phyloP scores from a whole-genome alignment of 192 early-diverging fungal genomes.

The Pilaira anomala region DNA sequence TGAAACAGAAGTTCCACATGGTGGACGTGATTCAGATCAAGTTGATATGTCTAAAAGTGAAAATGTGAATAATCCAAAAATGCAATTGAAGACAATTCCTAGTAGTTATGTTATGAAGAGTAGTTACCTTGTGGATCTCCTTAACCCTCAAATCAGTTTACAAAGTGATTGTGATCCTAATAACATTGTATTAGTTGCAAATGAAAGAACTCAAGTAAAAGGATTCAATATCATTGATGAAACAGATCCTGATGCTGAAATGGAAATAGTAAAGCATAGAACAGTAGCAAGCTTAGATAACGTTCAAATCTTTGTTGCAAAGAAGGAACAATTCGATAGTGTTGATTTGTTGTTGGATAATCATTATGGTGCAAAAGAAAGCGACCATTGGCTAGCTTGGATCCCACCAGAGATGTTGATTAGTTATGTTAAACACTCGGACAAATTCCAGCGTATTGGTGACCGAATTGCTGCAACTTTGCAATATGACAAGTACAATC shows the following conservation, averaged over 20 bases:
- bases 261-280: conserved; percentile 56
- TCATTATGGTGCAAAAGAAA: conserved; percentile 44
- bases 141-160: conserved; percentile 74
- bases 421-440: conserved; percentile 42
- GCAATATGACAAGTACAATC: conserved; percentile 67
- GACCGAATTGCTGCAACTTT: conserved; percentile 51
- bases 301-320: conserved; percentile 60
- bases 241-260: conserved; percentile 35
- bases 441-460: conserved; percentile 58
- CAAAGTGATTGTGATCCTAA: conserved; percentile 51
- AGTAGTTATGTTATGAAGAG: conserved; percentile 50
- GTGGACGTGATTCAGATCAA: background rate
- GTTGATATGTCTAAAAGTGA: conserved; percentile 21
- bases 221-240: conserved; percentile 55
- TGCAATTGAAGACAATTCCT: conserved; percentile 50
- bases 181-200: conserved; percentile 52
- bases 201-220: conserved; percentile 59
- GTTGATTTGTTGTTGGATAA: conserved; percentile 41
- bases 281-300: conserved; percentile 62
- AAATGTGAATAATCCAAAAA: conserved; percentile 41
- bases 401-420: conserved; percentile 67
- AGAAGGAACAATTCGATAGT: conserved; percentile 43
- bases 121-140: conserved; percentile 56
- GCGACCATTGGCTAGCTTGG: conserved; percentile 63
- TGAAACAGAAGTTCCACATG: conserved; percentile 30